Evolutionary conservation across 2,329 filamentous ascomycete genomes (phyloP).

Genomic region (Sclerotinia subarctica): DNA sequence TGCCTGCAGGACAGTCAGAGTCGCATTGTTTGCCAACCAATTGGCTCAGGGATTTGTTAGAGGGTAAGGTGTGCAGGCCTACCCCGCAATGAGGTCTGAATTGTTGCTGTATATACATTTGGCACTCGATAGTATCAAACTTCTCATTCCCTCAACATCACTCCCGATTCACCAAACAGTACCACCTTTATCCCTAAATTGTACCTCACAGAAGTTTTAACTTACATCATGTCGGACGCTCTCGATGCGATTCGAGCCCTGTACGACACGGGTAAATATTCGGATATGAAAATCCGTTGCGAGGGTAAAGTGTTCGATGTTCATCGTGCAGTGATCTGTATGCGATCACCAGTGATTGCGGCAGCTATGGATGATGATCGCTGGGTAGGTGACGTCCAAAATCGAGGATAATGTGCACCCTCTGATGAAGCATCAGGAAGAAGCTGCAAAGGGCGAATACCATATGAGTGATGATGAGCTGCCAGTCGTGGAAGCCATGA

Average conservation of each 20-base stretch:
- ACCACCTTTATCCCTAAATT: neutral
- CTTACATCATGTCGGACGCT: neutral
- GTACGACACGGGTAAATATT: constrained; percentile 22
- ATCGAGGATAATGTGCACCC: neutral
- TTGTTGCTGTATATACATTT: neutral
- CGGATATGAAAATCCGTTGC: constrained; percentile 29
- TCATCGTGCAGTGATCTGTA: constrained; percentile 27
- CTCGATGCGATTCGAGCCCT: constrained; percentile 10
- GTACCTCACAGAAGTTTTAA: no score
- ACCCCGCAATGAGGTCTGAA: neutral
- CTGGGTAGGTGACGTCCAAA: constrained; percentile 18
- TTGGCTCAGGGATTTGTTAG: neutral
- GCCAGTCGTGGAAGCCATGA: constrained; percentile 69
- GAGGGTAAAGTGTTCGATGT: constrained; percentile 22
- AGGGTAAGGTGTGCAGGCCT: neutral
- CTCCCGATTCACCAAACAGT: neutral
- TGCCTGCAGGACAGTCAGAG: neutral
- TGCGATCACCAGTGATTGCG: constrained; percentile 29
- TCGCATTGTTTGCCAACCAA: neutral
- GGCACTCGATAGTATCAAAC: neutral
- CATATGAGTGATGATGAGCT: constrained; percentile 61
- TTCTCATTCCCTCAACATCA: neutral
- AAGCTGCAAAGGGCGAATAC: constrained; percentile 39
- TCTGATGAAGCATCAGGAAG: constrained; percentile 6
- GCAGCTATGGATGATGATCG: constrained; percentile 24